Evolutionary conservation across 148 eudicot species (phyloP).

Genomic region (Cornus suecica): DNA sequence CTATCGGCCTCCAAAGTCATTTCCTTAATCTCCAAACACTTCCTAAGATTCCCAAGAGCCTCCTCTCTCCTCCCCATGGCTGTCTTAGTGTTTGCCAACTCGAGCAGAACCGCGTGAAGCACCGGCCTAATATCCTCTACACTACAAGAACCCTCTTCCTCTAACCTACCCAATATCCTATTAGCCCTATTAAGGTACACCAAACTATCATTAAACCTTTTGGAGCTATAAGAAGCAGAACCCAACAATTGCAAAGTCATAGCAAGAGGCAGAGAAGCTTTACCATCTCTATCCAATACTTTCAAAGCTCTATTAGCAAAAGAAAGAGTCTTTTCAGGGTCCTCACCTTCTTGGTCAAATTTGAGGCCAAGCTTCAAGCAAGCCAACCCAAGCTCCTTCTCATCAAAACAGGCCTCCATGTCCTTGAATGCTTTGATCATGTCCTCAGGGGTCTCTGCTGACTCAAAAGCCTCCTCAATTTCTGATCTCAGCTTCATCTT

Average conservation of each 20-base stretch:
- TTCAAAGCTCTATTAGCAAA: constrained; percentile 75
- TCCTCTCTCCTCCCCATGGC: constrained; percentile 95
- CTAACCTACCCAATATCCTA: constrained; percentile 52
- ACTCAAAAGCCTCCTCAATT: constrained; percentile 75
- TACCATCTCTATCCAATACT: constrained; percentile 41
- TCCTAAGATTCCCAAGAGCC: constrained; percentile 16
- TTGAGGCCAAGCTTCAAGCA: constrained; percentile 79
- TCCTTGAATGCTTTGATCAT: constrained; percentile 70
- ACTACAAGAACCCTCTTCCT: constrained; percentile 37
- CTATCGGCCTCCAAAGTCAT: constrained; percentile 31
- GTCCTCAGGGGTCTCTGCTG: constrained; percentile 60
- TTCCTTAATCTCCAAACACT: background rate
- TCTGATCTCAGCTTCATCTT: constrained; percentile 53
- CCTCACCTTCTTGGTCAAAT: constrained; percentile 83
- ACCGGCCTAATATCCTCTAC: constrained; percentile 52
- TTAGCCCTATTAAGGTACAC: constrained; percentile 82
- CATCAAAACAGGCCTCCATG: constrained; percentile 75
- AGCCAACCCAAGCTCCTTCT: constrained; percentile 72
- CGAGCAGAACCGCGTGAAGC: constrained; percentile 81
- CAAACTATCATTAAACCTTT: constrained; percentile 75
- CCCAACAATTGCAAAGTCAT: constrained; percentile 88
- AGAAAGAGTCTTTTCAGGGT: constrained; percentile 59
- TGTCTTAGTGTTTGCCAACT: constrained; percentile 69
- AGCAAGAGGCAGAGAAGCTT: constrained; percentile 58
- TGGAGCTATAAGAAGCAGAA: constrained; percentile 52